A percentile compares a stretch with the other conserved stretches of the same genome.
These are phyloP conservation scores for Isabelozyma pseudorhagii DNA, from an alignment of 805 yeast genomes.

Conservation along the genomic window DNA sequence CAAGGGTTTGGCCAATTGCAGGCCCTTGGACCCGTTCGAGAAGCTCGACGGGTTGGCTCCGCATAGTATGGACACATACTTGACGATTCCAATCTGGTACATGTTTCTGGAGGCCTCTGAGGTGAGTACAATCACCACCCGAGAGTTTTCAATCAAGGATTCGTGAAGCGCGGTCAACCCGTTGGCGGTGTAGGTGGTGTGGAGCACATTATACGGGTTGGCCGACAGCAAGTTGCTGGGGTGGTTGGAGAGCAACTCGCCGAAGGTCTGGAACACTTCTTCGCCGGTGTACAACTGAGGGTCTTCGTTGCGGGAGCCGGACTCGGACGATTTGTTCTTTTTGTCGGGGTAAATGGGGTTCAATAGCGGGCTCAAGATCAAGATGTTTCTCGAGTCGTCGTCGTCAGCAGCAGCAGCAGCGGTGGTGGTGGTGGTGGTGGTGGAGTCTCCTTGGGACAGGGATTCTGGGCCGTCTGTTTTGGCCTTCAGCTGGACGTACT, in stretches of 20 bases:
- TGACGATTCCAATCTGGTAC: constrained; percentile 60
- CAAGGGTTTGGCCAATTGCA: constrained; percentile 45
- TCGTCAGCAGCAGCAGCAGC: constrained; percentile 22
- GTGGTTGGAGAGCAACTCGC: constrained; percentile 41
- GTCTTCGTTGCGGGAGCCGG: neutral
- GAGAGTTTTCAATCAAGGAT: constrained; percentile 47
- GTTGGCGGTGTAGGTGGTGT: constrained; percentile 57
- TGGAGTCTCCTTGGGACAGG: neutral
- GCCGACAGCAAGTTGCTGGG: constrained; percentile 14
- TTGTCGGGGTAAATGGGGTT: constrained; percentile 30
- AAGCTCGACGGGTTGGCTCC: constrained; percentile 39
- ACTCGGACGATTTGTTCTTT: neutral
- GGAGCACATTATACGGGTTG: constrained; percentile 45
- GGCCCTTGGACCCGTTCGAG: constrained; percentile 12
- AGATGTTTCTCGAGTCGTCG: constrained; percentile 23
- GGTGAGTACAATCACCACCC: constrained; percentile 50
- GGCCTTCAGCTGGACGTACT: constrained; percentile 20
- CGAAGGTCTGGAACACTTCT: constrained; percentile 52
- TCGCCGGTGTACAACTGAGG: constrained; percentile 40
- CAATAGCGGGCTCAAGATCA: constrained; percentile 36
- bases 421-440: constrained; percentile 21
- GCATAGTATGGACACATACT: constrained; percentile 54
- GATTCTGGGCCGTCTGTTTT: neutral
- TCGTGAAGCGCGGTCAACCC: constrained; percentile 57
- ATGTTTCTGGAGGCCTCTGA: constrained; percentile 59